These are phyloP conservation scores for Hypoxylon trugodes DNA, from an alignment of 495 filamentous ascomycete species.

Conservation along the genomic window DNA sequence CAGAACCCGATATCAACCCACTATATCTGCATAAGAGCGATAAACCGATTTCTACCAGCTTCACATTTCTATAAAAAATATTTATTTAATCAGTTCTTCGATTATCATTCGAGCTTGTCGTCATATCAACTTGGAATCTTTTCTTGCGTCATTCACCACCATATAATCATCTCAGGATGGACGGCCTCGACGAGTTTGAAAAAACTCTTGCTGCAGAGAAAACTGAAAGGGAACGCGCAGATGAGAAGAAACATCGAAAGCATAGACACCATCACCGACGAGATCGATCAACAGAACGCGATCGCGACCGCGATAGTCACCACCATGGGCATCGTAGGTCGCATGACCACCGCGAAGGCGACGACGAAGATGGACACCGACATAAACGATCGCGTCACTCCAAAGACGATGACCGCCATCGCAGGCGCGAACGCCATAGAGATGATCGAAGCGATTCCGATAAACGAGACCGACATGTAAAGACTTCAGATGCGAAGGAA, in stretches of 20 bases:
- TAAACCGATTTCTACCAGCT: neutral
- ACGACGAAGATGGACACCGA: constrained; percentile 49
- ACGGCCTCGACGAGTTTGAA: constrained; percentile 63
- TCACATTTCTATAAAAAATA: neutral
- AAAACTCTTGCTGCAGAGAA: constrained; percentile 63
- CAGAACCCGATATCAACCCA: neutral
- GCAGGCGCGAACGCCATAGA: constrained; percentile 42
- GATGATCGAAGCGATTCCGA: constrained; percentile 33
- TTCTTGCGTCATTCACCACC: neutral
- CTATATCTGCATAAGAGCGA: constrained; percentile 6
- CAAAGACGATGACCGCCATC: constrained; percentile 51
- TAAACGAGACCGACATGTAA: constrained; percentile 45
- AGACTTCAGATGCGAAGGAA: constrained; percentile 56
- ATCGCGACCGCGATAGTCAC: constrained; percentile 47
- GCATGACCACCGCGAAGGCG: constrained; percentile 42
- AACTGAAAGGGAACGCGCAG: constrained; percentile 53
- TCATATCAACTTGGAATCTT: constrained; percentile 11
- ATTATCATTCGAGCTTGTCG: constrained; percentile 8
- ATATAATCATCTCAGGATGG: constrained; percentile 52
- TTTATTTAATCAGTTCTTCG: neutral
- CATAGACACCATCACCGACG: constrained; percentile 57
- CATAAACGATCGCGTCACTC: constrained; percentile 54
- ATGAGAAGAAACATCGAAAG: constrained; percentile 51
- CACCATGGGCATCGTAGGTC: constrained; percentile 42
- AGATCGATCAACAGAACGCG: constrained; percentile 54